Base-by-base conservation (phyloP, 805 yeast genomes). In the Sugiyamaella valdiviana region DNA sequence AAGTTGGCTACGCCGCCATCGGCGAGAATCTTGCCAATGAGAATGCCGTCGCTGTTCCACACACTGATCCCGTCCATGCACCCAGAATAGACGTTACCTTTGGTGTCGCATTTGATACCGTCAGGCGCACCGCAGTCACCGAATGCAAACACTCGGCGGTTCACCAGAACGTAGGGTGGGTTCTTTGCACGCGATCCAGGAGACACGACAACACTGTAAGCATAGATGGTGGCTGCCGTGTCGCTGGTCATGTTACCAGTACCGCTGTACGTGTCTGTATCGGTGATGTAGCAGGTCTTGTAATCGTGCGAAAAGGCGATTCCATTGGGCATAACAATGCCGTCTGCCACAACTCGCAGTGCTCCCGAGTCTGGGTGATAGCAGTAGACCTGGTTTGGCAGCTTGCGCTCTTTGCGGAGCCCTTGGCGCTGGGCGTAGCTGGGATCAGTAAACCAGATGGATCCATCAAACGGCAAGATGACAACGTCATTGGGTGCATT, bases 251-350 rank as follows among this genome's bases (percentile, higher is more conserved):
- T 20, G 5, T 48, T 52, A 2, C 56, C 59, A 19, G 40, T 38
- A 9, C 58, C 57, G 29, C 43, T 42, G 29, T 46, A 46, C 1
- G 55, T 54, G 14, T 46, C 36, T 15, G 63, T 59, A 46, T 80
- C 80, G 1, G 83, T 77, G 65, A 79, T 72, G 51, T 71, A 80
- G 60, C 77, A 60, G 12, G 66, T 61, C 20, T 68, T 70, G 2
- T 64, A 66, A 42, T 65, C 69, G 5, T 58, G 61, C 6, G 63
- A 56, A 79, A 83, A 83, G 41, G 75, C 77, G 44, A 82, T 67
- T 7, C 95, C 95, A 63, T 89, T 89, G 9, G 96, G 80, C 48
- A 83, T 81, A n/a, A 62, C 61, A 45, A 78, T 64, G 16, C 69
- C 65, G 29, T 72, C 72, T 46, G 74, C 67, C 2, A 75, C 63